Percentiles rank a stretch among this genome's conserved stretches.
These are phyloP conservation scores for Trametes villosa DNA, from an alignment of 768 basidiomycete species.

Conservation along the genomic window DNA sequence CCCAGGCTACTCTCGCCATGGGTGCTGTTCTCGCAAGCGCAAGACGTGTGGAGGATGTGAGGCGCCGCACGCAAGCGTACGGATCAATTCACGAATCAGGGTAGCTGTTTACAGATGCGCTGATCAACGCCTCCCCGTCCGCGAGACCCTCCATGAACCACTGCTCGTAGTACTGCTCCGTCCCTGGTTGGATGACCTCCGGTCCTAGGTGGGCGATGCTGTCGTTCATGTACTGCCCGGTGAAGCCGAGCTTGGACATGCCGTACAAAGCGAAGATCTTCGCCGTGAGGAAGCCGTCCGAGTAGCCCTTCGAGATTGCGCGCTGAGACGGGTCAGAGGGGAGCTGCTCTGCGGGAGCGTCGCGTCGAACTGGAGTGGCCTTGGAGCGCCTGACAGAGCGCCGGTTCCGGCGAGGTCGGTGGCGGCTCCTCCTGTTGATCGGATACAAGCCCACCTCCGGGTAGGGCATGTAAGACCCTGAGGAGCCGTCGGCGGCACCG, in stretches of 20 bases:
- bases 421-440: background rate
- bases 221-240: conserved; percentile 62
- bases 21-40: background rate
- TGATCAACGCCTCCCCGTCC: conserved; percentile 44
- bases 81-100: background rate
- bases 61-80: no score
- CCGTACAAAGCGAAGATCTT: conserved; percentile 55
- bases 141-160: conserved; percentile 54
- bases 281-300: conserved; percentile 61
- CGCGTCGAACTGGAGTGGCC: background rate
- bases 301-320: conserved; percentile 51
- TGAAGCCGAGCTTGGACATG: conserved; percentile 60
- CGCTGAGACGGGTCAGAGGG: conserved; percentile 23
- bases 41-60: background rate
- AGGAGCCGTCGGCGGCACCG: background rate
- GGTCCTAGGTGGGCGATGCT: conserved; percentile 43
- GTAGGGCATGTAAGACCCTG: background rate
- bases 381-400: no score
- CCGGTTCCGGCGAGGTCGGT: background rate
- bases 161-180: conserved; percentile 47
- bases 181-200: conserved; percentile 39
- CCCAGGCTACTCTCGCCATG: background rate
- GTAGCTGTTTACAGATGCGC: background rate
- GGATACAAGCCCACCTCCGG: conserved; percentile 6
- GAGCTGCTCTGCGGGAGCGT: background rate